phyloP scores from a whole-genome alignment of 257 asterid species.

The Nicotiana undulata region DNA sequence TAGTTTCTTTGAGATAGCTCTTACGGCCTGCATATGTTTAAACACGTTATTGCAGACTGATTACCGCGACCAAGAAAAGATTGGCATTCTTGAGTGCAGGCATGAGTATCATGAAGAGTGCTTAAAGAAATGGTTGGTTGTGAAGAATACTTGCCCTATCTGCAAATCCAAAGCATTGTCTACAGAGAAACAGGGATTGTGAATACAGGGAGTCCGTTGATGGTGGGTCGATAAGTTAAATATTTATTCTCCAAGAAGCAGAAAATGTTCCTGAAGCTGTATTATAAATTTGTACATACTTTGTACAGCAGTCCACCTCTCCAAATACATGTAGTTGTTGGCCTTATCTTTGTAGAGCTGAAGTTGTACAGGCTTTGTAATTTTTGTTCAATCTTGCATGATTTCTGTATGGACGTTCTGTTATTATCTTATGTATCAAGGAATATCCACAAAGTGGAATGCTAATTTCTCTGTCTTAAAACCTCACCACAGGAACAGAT shows the following conservation, averaged over 20 bases:
- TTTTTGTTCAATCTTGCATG: slow-evolving; percentile 25
- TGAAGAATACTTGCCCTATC: slow-evolving; percentile 63
- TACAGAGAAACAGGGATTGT: slow-evolving; percentile 24
- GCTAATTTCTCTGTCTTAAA: neutral
- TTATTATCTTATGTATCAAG: neutral
- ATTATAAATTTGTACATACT: slow-evolving; percentile 54
- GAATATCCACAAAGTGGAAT: neutral
- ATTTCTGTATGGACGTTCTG: neutral
- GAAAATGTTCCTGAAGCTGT: slow-evolving; percentile 33
- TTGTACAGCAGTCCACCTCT: slow-evolving; percentile 25
- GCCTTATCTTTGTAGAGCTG: slow-evolving; percentile 28
- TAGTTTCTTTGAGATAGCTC: neutral
- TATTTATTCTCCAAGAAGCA: slow-evolving; percentile 27
- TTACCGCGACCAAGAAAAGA: slow-evolving; percentile 36
- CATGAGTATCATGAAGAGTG: slow-evolving; percentile 74
- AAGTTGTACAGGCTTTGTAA: slow-evolving; percentile 47
- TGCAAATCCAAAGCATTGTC: slow-evolving; percentile 67
- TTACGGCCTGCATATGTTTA: neutral
- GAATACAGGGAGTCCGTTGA: slow-evolving; percentile 9
- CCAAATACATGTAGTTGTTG: slow-evolving; percentile 19
- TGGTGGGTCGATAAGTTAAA: slow-evolving; percentile 1
- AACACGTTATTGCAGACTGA: slow-evolving; percentile 33
- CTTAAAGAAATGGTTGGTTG: slow-evolving; percentile 55
- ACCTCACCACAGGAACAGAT: too few species aligned
- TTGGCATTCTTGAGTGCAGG: slow-evolving; percentile 54